Base-by-base conservation (phyloP, 2,329 filamentous ascomycete genomes). In the Colletotrichum kahawae region DNA sequence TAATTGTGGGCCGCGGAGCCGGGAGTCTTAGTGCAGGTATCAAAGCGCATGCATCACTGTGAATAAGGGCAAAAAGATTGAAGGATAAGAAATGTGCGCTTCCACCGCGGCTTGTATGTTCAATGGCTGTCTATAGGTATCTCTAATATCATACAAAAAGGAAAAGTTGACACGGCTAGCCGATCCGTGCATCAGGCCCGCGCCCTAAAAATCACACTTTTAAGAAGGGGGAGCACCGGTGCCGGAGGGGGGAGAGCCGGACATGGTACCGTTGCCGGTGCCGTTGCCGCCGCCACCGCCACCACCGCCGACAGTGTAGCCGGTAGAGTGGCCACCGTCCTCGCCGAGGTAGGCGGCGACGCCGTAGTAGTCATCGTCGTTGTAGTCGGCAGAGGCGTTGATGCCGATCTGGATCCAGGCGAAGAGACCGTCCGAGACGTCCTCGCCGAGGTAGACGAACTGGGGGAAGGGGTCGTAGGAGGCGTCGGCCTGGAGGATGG, bases 381-480 rank as follows among this genome's bases (percentile, higher is more conserved):
- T 56, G 70, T 76, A 74, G 66, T 76, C 66, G 48, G 78, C 74
- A 29, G 78, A 76, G 31, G 81, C 79, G 77, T 90, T 87, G 59
- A 91, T 85, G 7, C 87, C 90, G 54, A 91, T 83, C 4, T 86
- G 84, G 68, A 92, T 87, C 90, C 89, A 92, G 3, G 85, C 88
- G 66, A 91, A 85, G 38, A 92, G 78, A 24, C 90, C 90, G 34
- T 91, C 89, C 1, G 79, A 77, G 13, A 90, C 78, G 31, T 82
- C 82, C 36, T 92, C 88, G 1, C 91, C 90, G 5, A 93, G 85
- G 5, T 88, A 84, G 13, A 89, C 87, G 77, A 92, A 92, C 79
- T 92, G 86, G 77, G 92, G 84, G 77, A 92, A 82, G 1, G 91
- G 91, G 4, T 86, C 87, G 60, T 74, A 69, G 43, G 87, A 87